Evolutionary conservation across 2,329 filamentous ascomycete species (phyloP).

Genomic region (Didymella segeticola): DNA sequence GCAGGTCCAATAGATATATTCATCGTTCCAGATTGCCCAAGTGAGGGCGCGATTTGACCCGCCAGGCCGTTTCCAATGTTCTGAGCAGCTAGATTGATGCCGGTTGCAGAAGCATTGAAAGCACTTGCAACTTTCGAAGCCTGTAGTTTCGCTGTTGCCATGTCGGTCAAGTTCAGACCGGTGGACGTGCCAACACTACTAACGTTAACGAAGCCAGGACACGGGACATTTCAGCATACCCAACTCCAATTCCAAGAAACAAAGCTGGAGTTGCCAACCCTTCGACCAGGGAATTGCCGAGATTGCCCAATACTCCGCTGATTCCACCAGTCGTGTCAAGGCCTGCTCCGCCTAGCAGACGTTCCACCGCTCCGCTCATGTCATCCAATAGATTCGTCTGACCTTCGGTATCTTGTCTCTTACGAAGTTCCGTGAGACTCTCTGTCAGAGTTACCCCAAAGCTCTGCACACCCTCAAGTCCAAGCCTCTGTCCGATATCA

Average conservation of each 20-base stretch:
- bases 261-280: conserved; percentile 35
- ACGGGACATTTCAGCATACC: conserved; percentile 19
- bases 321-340: conserved; percentile 24
- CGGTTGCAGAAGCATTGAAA: conserved; percentile 30
- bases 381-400: conserved; percentile 21
- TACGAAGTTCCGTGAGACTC: conserved; percentile 21
- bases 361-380: conserved; percentile 13
- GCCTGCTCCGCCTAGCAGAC: conserved; percentile 3
- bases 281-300: conserved; percentile 20
- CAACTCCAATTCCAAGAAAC: conserved; percentile 40
- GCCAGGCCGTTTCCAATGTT: conserved; percentile 35
- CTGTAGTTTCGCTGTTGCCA: conserved; percentile 21
- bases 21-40: conserved; percentile 3
- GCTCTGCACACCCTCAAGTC: conserved; percentile 16
- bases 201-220: conserved; percentile 10
- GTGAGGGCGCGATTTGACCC: conserved; percentile 27
- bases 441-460: conserved; percentile 28
- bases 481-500: conserved; percentile 24
- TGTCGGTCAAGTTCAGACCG: conserved; percentile 35
- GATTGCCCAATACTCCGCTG: conserved; percentile 16
- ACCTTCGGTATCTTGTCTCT: background rate
- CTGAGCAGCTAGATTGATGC: conserved; percentile 33
- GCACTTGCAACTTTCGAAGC: conserved; percentile 28
- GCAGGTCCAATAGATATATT: conserved; percentile 24
- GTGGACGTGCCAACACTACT: conserved; percentile 34